Conservation (phyloP, 116 monocot genomes). For the Iris pallida region DNA sequence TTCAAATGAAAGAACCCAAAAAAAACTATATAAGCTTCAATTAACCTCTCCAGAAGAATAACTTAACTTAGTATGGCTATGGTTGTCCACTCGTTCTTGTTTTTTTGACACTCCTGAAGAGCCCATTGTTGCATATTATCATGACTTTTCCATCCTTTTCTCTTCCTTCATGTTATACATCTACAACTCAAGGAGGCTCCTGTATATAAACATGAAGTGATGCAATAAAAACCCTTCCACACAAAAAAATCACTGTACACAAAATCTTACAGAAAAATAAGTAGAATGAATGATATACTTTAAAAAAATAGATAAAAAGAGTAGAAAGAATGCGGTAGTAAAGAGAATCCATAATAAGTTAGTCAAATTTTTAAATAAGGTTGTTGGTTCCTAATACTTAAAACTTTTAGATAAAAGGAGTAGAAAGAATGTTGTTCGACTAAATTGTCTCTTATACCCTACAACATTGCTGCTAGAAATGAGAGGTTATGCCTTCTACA, state of each 20-base stretch:
- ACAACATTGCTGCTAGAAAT: too few relatives aligned
- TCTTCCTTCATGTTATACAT: constrained; percentile 37
- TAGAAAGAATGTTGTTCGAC: too few relatives aligned
- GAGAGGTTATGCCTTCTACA: too few relatives aligned
- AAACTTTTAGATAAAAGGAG: too few relatives aligned
- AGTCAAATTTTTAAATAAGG: too few relatives aligned
- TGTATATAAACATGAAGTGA: constrained; percentile 20
- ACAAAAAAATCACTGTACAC: too few relatives aligned
- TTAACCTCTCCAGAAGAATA: constrained; percentile 91
- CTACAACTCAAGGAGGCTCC: constrained; percentile 29
- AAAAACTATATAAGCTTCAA: not conserved
- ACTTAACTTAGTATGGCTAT: constrained; percentile 57
- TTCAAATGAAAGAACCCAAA: constrained; percentile 13
- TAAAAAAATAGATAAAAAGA: constrained; percentile 2
- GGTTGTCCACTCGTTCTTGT: constrained; percentile 37
- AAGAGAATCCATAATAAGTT: too few relatives aligned
- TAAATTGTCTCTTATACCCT: too few relatives aligned
- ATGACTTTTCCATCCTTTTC: constrained; percentile 50
- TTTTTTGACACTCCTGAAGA: constrained; percentile 79
- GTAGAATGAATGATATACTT: constrained; percentile 49
- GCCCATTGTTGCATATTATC: constrained; percentile 67
- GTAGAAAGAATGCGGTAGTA: constrained; percentile 3
- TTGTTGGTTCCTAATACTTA: too few relatives aligned
- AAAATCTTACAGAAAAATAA: not conserved
- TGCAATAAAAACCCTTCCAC: constrained; percentile 18